phyloP scores from a whole-genome alignment of 2,329 filamentous ascomycete species.

The Dissoconium aciculare region DNA sequence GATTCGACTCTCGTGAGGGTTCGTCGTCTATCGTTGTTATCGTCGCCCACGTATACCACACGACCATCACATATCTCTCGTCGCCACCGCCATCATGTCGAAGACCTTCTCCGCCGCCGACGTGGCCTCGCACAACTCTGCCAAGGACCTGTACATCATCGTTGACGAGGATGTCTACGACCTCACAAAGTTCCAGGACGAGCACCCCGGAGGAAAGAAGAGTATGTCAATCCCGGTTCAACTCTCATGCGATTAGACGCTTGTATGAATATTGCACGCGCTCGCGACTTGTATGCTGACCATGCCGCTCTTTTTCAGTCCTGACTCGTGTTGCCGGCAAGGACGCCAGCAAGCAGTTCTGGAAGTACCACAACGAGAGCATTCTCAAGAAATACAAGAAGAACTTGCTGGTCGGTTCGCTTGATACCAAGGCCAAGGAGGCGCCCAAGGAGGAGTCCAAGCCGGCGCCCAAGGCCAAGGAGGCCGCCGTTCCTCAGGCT shows the following conservation, averaged over 20 bases:
- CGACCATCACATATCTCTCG: too few species aligned
- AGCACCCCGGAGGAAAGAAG: constrained; percentile 45
- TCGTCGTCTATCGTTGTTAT: too few species aligned
- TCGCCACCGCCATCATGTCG: constrained; percentile 52
- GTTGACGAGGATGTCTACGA: constrained; percentile 95
- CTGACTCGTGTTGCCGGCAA: constrained; percentile 51
- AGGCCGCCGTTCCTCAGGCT: constrained; percentile 42
- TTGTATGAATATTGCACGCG: not conserved
- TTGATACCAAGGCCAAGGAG: constrained; percentile 65
- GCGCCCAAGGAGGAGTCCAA: constrained; percentile 33
- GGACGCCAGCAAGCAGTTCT: constrained; percentile 52
- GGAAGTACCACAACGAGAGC: constrained; percentile 63
- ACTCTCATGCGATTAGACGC: not conserved
- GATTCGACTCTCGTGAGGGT: too few species aligned
- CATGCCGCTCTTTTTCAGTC: constrained; percentile 31
- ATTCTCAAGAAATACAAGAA: constrained; percentile 70
- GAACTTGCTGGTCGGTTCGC: constrained; percentile 68
- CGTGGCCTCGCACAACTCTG: constrained; percentile 83
- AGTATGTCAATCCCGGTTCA: constrained; percentile 28
- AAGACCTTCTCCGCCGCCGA: constrained; percentile 72
- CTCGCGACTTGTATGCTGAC: not conserved
- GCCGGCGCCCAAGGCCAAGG: constrained; percentile 34
- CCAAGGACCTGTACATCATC: constrained; percentile 72
- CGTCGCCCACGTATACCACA: too few species aligned
- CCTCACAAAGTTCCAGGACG: constrained; percentile 51